Evolutionary conservation across 805 yeast genomes (phyloP), one percentile per base, ranked within the genome.

Genomic region (Schwanniomyces yamadae): DNA sequence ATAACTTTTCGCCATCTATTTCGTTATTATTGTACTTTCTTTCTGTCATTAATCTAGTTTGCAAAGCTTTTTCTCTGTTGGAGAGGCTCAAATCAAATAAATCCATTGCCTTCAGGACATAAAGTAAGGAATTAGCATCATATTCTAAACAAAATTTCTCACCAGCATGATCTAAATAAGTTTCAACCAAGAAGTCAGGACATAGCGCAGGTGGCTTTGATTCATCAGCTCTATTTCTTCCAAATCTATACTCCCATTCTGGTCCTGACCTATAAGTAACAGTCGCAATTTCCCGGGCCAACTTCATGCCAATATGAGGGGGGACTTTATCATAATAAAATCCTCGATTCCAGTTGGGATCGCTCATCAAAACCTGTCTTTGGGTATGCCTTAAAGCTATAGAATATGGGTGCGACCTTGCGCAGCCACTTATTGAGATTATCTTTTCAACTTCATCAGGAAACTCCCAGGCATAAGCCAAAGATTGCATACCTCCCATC

Each of bases 401-500:
- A 2, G 96, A 86, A 47, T 84, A 84, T 1, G 97, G 97, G 57
- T 90, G 96, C 1, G 96, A 86, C 52, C 95, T 74, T 2, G 95
- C 95, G 66, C 96, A 89, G 3, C 95, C 96, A 28, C 91, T 82
- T 19, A 90, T 85, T n/a, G 86, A 75, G 1, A 88, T 77, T 2
- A 90, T 72, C 36, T 82, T 80, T 5, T 73, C 75, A 3, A 89
- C 96, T 37, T 71, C 75, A 31, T 82, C 81, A 1, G 95, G 84
- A 50, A 84, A 90, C 52, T 84, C 95, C 55, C 78, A 74, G 1
- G 88, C 95, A 58, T 80, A 86, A 0, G 96, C 95, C 37, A 90
- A 70, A 6, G 91, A 81, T 63, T 89, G 96, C 96, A 90, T 88
- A n/a, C 96, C 97, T n/a, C 97, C 97, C 95, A 90, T 86, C 0